These are phyloP conservation scores for Caloboletus firmus DNA, from an alignment of 1,284 basidiomycete genomes.

Conservation along the genomic window DNA sequence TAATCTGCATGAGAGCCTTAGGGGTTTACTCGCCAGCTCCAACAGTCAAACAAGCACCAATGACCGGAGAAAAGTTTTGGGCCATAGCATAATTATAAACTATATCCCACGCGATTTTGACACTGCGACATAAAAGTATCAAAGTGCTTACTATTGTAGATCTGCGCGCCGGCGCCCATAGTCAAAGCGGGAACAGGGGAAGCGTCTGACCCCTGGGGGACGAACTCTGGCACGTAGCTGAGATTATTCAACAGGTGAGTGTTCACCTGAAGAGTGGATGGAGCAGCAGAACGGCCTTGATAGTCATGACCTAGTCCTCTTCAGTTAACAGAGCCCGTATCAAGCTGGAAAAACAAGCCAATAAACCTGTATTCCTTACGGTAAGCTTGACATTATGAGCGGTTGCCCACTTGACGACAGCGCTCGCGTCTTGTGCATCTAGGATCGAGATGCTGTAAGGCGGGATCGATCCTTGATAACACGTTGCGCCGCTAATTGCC, in stretches of 20 bases:
- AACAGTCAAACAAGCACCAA: slow-evolving; percentile 22
- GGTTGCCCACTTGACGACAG: slow-evolving; percentile 23
- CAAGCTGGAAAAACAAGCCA: background rate
- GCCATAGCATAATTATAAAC: slow-evolving; percentile 17
- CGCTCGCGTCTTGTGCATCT: slow-evolving; percentile 22
- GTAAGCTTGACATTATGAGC: slow-evolving; percentile 25
- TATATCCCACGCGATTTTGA: background rate
- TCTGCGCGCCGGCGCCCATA: slow-evolving; percentile 21
- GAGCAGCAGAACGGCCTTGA: slow-evolving; percentile 23
- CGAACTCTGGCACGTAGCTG: slow-evolving; percentile 21
- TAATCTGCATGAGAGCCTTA: too few relatives aligned
- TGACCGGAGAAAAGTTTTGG: slow-evolving; percentile 14
- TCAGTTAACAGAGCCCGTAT: background rate
- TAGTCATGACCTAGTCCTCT: slow-evolving; percentile 22
- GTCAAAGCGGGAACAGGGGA: slow-evolving; percentile 18
- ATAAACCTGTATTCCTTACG: slow-evolving; percentile 26
- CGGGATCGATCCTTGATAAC: slow-evolving; percentile 23
- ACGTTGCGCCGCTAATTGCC: slow-evolving; percentile 6
- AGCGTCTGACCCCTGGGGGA: slow-evolving; percentile 20
- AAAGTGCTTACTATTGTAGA: slow-evolving; percentile 12
- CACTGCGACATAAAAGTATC: background rate
- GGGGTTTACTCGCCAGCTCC: slow-evolving; percentile 11
- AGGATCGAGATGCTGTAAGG: slow-evolving; percentile 21
- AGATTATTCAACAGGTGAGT: slow-evolving; percentile 20
- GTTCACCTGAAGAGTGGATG: slow-evolving; percentile 25